Evolutionary conservation across 495 filamentous ascomycete genomes (phyloP), one percentile per base, ranked within the genome.

Genomic region (Durotheca rogersii): DNA sequence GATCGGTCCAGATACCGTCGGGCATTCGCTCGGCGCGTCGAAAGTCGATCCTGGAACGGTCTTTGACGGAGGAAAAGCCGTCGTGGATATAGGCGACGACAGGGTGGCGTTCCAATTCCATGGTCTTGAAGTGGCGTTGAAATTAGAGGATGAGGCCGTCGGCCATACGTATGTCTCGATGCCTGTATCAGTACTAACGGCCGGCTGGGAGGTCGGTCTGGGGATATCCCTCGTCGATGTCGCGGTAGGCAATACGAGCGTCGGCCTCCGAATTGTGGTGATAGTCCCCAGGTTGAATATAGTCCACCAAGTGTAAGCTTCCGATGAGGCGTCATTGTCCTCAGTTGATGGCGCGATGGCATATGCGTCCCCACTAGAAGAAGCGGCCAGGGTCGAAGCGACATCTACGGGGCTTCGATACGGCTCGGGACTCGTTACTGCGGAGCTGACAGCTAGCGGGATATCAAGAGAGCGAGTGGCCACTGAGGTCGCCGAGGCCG

Each of bases 11-110:
- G 35, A 21, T 4, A 44, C 36, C 7, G 41, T 16, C 20, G 62
- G 52, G 46, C 59, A 62, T 36, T 58, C 55, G 40, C 53, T 61
- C 12, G 56, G 45, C 11, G 58, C 44, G 30, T 41, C n/a, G 11
- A 51, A 53, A 20, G 35, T 19, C 29, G 29, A 43, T 1, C 37
- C 38, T 12, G 55, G 19, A 33, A n/a, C 17, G 20, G 20, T 30
- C 6, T 37, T 37, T 21, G 55, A n/a, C 6, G 30, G 45, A 41
- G 44, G 51, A 5, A 33, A 14, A 41, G 41, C 41, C 10, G 46
- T 38, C n/a, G 45, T 37, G 10, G 50, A 38, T 12, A 40, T 21
- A 5, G 27, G 10, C 6, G 31, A 35, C 23, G 36, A 44, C 14
- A 45, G 20, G 12, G 51, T 60, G 27, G 39, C 38, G 20, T 56